A percentile compares a stretch with the other conserved stretches of the same genome.
These are phyloP conservation scores for Chenopodium formosanum DNA, from an alignment of 148 eudicot species.

Conservation along the genomic window DNA sequence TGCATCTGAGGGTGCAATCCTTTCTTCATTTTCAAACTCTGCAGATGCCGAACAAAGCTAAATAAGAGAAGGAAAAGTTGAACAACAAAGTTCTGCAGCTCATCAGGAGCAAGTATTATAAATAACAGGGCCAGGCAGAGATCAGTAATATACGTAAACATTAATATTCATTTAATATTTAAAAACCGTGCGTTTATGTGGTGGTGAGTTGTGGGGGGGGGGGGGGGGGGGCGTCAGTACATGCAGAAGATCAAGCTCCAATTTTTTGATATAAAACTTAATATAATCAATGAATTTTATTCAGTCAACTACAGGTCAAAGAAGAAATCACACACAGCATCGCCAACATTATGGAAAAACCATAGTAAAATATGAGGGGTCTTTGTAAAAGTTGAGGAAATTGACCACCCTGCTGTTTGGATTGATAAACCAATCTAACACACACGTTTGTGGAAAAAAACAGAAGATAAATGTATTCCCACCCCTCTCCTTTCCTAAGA, in stretches of 20 bases:
- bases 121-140: background rate
- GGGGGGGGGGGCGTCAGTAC: background rate
- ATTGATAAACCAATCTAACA: background rate
- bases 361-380: background rate
- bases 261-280: background rate
- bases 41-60: background rate
- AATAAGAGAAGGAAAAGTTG: background rate
- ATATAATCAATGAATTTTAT: background rate
- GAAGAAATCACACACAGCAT: background rate
- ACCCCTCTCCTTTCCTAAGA: no score
- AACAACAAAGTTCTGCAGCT: background rate
- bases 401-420: background rate
- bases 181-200: background rate
- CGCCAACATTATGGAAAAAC: background rate
- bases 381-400: background rate
- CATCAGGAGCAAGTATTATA: background rate
- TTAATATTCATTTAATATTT: no score
- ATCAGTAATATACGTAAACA: no score
- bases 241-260: background rate
- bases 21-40: constrained; percentile 52
- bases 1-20: constrained; percentile 78
- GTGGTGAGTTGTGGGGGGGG: background rate
- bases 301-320: background rate
- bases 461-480: background rate
- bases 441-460: background rate